Conservation (phyloP, 2,329 filamentous ascomycete genomes). For the Neocucurbitaria cava region DNA sequence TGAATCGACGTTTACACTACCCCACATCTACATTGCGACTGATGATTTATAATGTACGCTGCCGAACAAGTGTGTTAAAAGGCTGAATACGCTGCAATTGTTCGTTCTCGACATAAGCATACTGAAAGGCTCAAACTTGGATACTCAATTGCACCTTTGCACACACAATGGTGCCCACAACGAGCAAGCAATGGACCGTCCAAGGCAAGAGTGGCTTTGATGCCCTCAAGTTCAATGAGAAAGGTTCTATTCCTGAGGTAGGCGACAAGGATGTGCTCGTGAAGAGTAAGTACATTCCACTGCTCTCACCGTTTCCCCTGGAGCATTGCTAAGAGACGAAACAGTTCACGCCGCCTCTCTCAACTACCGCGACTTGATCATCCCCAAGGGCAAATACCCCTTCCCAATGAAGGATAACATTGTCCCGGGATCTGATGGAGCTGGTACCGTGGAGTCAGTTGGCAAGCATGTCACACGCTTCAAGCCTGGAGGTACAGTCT, state of each 20-base stretch:
- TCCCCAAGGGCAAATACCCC: conserved; percentile 56
- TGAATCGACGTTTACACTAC: background rate
- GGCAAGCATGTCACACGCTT: conserved; percentile 64
- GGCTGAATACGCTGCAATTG: background rate
- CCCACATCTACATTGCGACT: background rate
- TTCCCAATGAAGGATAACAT: conserved; percentile 51
- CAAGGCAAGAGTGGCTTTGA: conserved; percentile 65
- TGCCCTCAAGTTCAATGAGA: conserved; percentile 62
- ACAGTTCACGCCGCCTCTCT: conserved; percentile 57
- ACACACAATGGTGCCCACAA: conserved; percentile 49
- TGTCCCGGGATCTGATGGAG: conserved; percentile 60
- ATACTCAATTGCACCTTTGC: background rate
- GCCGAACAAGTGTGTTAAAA: background rate
- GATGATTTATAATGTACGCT: background rate
- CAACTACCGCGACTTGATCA: conserved; percentile 60
- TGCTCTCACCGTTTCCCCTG: background rate
- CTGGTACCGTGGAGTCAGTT: conserved; percentile 60
- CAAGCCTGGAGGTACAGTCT: conserved; percentile 54
- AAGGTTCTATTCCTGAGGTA: conserved; percentile 62
- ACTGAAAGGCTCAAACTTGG: background rate
- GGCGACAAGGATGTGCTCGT: conserved; percentile 77
- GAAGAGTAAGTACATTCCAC: conserved; percentile 54
- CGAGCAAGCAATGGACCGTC: conserved; percentile 65
- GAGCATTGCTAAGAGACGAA: conserved; percentile 7
- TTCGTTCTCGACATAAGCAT: background rate